A percentile compares a stretch with the other conserved stretches of the same genome.
These are phyloP conservation scores for Fusarium floridanum DNA, from an alignment of 2,329 filamentous ascomycete genomes.

Conservation along the genomic window DNA sequence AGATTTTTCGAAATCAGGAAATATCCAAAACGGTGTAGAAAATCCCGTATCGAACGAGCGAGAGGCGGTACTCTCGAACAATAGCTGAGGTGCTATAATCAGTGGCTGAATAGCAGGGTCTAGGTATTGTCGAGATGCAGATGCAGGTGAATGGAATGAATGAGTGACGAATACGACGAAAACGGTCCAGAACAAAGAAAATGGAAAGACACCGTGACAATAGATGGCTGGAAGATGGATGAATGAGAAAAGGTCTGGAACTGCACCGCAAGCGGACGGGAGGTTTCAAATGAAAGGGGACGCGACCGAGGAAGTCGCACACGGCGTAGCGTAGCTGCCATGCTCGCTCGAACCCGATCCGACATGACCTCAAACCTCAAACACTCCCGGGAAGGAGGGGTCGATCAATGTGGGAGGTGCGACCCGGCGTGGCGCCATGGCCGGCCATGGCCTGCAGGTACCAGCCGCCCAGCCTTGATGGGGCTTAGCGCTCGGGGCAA, in stretches of 20 bases:
- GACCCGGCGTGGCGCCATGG: slow-evolving; percentile 36
- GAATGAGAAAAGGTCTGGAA: slow-evolving; percentile 32
- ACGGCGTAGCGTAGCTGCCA: slow-evolving; percentile 3
- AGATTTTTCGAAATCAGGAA: neutral
- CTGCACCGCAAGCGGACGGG: slow-evolving; percentile 23
- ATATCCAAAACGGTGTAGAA: neutral
- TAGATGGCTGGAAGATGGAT: slow-evolving; percentile 37
- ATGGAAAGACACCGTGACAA: slow-evolving; percentile 27
- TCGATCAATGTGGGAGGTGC: slow-evolving; percentile 33
- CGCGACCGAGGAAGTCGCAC: slow-evolving; percentile 26
- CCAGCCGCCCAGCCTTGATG: slow-evolving; percentile 34
- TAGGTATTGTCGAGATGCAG: slow-evolving; percentile 29
- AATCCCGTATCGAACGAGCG: neutral
- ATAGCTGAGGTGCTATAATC: slow-evolving; percentile 19
- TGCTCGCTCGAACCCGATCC: slow-evolving; percentile 12
- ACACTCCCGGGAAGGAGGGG: slow-evolving; percentile 18
- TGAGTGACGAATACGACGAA: slow-evolving; percentile 38
- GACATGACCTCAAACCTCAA: slow-evolving; percentile 31
- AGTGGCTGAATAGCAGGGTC: slow-evolving; percentile 21
- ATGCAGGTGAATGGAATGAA: slow-evolving; percentile 36
- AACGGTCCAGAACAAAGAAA: slow-evolving; percentile 25
- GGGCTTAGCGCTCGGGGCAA: slow-evolving; percentile 24
- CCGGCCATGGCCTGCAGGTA: slow-evolving; percentile 32
- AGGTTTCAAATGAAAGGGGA: slow-evolving; percentile 42
- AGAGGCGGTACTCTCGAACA: slow-evolving; percentile 2